Conservation (phyloP, 2,329 filamentous ascomycete species). For the Aspergillus sclerotialis region DNA sequence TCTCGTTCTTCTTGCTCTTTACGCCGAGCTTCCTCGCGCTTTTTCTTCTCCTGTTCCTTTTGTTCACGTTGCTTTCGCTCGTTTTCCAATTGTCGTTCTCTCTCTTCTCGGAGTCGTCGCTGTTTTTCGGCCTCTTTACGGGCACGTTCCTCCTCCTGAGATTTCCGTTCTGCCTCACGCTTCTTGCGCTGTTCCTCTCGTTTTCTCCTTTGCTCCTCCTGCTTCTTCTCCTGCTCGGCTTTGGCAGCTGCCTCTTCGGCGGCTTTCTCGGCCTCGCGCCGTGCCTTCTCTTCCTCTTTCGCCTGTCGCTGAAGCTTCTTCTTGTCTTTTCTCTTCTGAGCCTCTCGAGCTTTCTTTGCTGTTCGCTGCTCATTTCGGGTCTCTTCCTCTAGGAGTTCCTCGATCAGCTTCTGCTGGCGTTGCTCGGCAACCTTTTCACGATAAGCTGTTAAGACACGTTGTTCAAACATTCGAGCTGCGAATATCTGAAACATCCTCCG, state of each 20-base stretch:
- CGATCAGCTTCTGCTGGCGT: slow-evolving; percentile 80
- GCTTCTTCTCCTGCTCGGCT: slow-evolving; percentile 68
- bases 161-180: slow-evolving; percentile 82
- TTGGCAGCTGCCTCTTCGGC: slow-evolving; percentile 74
- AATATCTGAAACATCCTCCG: slow-evolving; percentile 99
- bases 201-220: slow-evolving; percentile 72
- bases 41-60: slow-evolving; percentile 75
- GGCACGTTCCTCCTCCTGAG: slow-evolving; percentile 79
- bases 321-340: slow-evolving; percentile 92
- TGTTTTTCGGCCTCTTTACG: slow-evolving; percentile 81
- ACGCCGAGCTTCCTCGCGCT: slow-evolving; percentile 63
- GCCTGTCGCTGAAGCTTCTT: slow-evolving; percentile 81
- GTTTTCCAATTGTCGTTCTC: slow-evolving; percentile 74
- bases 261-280: slow-evolving; percentile 79
- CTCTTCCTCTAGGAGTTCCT: slow-evolving; percentile 83
- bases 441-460: slow-evolving; percentile 93
- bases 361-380: slow-evolving; percentile 70
- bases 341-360: slow-evolving; percentile 88
- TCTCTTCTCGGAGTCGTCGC: slow-evolving; percentile 72
- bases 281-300: slow-evolving; percentile 84
- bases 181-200: slow-evolving; percentile 88
- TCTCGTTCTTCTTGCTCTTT: slow-evolving; percentile 61
- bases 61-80: slow-evolving; percentile 78
- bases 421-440: slow-evolving; percentile 93
- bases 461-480: slow-evolving; percentile 97